Conservation (phyloP, 176 grass and related monocot genomes). For the Musa beccarii region DNA sequence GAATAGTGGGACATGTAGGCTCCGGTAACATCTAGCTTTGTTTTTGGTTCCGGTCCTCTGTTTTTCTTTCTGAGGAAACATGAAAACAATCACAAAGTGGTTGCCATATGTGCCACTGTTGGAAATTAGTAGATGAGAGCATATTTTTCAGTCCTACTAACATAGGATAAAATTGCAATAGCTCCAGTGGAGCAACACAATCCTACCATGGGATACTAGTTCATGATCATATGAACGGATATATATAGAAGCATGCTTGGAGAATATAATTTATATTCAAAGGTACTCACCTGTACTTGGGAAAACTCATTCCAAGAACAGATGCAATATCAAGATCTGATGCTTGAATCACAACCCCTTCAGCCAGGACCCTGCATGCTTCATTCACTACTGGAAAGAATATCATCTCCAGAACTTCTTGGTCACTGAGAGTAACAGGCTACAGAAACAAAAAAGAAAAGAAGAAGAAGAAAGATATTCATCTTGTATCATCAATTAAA, state of each 20-base stretch:
- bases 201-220: neutral
- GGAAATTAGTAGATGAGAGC: too few species aligned
- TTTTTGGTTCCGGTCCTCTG: too few species aligned
- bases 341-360: slow-evolving; percentile 68
- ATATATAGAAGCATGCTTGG: neutral
- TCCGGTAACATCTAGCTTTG: too few species aligned
- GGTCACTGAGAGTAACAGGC: slow-evolving; percentile 55
- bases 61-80: too few species aligned
- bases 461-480: neutral
- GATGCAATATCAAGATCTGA: slow-evolving; percentile 88
- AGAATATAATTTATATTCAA: slow-evolving; percentile 7
- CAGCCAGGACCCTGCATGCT: slow-evolving; percentile 77
- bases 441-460: slow-evolving; percentile 11
- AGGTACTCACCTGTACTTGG: slow-evolving; percentile 66
- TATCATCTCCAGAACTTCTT: slow-evolving; percentile 84
- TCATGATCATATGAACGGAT: neutral
- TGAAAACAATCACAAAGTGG: too few species aligned
- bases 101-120: too few species aligned
- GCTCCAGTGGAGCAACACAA: neutral
- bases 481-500: neutral
- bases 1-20: neutral
- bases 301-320: slow-evolving; percentile 94
- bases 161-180: neutral
- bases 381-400: slow-evolving; percentile 93
- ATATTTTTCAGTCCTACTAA: too few species aligned